Percentiles rank a stretch among this genome's conserved stretches.
These are phyloP conservation scores for Mycena haematopus DNA, from an alignment of 768 basidiomycete genomes.

Conservation along the genomic window DNA sequence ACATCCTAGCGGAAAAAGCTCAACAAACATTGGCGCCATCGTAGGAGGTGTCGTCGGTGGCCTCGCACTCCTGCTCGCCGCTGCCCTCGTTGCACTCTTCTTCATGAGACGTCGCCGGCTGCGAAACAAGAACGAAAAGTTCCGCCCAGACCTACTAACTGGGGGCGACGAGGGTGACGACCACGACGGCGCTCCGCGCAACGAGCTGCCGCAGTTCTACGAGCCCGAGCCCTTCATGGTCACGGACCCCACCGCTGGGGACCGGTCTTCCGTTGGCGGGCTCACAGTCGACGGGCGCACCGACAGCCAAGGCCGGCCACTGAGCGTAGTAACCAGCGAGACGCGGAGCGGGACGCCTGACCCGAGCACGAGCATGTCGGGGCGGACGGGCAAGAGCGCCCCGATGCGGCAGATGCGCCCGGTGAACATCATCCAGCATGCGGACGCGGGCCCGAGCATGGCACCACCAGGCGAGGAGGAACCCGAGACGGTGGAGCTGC, in stretches of 20 bases:
- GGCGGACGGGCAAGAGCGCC: slow-evolving; percentile 52
- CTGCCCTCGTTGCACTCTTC: slow-evolving; percentile 51
- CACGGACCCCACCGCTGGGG: slow-evolving; percentile 59
- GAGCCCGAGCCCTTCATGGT: slow-evolving; percentile 79
- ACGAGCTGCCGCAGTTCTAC: slow-evolving; percentile 73
- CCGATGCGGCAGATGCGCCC: slow-evolving; percentile 62
- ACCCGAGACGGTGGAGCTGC: slow-evolving; percentile 80
- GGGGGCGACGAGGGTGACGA: slow-evolving; percentile 55
- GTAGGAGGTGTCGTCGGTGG: slow-evolving; percentile 65
- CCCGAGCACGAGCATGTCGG: slow-evolving; percentile 31
- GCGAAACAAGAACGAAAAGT: slow-evolving; percentile 28
- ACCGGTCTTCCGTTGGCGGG: slow-evolving; percentile 43
- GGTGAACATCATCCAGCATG: slow-evolving; percentile 85
- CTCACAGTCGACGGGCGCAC: slow-evolving; percentile 37
- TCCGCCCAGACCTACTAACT: slow-evolving; percentile 66
- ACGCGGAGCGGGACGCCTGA: slow-evolving; percentile 60
- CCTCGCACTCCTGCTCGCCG: slow-evolving; percentile 53
- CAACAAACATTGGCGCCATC: slow-evolving; percentile 54
- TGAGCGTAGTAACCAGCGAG: slow-evolving; percentile 43
- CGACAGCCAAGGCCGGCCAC: slow-evolving; percentile 38
- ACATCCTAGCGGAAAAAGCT: background rate
- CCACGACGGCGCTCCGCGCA: slow-evolving; percentile 30
- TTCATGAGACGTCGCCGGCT: slow-evolving; percentile 56
- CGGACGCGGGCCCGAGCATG: slow-evolving; percentile 74
- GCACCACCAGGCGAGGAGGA: slow-evolving; percentile 46